Percentiles rank a stretch among this genome's conserved stretches.
Conservation (phyloP, 805 yeast species). For the Pichia manshurica region DNA sequence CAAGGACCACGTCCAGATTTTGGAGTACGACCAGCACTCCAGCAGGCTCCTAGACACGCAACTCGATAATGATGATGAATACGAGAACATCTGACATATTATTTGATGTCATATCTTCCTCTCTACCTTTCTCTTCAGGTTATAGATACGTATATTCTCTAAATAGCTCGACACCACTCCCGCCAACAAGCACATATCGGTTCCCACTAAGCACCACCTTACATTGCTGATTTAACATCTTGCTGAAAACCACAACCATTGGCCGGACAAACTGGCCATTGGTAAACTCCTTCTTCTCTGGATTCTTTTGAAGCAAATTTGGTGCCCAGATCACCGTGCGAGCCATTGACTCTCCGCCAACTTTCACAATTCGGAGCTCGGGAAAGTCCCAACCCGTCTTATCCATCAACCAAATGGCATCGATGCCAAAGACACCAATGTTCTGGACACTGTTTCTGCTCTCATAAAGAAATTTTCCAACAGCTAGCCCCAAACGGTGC, state of each 20-base stretch:
- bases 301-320: neutral
- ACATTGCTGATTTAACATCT: conserved; percentile 3
- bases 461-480: neutral
- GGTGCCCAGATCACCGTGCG: neutral
- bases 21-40: conserved; percentile 3
- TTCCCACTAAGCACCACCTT: neutral
- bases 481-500: neutral
- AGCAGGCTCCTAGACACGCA: conserved; percentile 5
- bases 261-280: neutral
- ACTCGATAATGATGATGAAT: conserved; percentile 8
- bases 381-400: neutral
- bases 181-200: neutral
- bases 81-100: conserved; percentile 1
- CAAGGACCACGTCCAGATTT: conserved; percentile 28
- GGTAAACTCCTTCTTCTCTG: neutral
- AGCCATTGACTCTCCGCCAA: conserved; percentile 8
- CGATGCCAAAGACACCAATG: conserved; percentile 9
- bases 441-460: conserved; percentile 1
- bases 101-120: neutral
- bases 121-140: neutral
- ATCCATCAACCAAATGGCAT: conserved; percentile 5
- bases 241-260: conserved; percentile 7
- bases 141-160: conserved; percentile 1
- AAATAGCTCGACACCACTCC: conserved; percentile 4
- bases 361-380: neutral